phyloP scores from a whole-genome alignment of 148 eudicot genomes.

The Pharnaceum exiguum region DNA sequence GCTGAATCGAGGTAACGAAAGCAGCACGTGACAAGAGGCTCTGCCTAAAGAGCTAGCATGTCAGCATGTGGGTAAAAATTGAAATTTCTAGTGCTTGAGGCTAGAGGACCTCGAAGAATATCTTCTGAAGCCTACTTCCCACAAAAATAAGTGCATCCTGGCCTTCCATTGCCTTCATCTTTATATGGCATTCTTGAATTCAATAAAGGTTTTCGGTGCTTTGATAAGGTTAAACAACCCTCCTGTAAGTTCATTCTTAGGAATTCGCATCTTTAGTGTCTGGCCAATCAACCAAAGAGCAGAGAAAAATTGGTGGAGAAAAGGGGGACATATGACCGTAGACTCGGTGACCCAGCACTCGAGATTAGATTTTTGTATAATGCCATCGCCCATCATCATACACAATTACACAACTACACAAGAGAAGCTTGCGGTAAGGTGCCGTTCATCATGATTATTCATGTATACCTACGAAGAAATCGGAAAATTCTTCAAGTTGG shows the following conservation, averaged over 20 bases:
- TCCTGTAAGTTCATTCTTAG: too few species aligned
- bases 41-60: background rate
- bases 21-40: too few species aligned
- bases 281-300: conserved; percentile 6
- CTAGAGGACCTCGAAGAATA: background rate
- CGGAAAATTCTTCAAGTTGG: too few species aligned
- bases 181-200: background rate
- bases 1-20: too few species aligned
- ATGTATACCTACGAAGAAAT: too few species aligned
- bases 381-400: background rate
- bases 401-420: background rate
- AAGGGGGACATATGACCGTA: conserved; percentile 11
- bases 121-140: background rate
- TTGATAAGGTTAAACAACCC: background rate
- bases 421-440: too few species aligned
- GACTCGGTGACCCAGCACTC: conserved; percentile 10
- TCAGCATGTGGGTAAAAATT: too few species aligned
- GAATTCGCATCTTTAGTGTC: conserved; percentile 14
- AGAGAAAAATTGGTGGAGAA: background rate
- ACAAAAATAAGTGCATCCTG: background rate
- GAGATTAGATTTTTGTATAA: conserved; percentile 11
- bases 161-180: conserved; percentile 1
- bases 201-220: background rate
- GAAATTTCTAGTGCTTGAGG: too few species aligned
- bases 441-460: too few species aligned